Evolutionary conservation across 1,139 yeast genomes (phyloP), one percentile per base, ranked within the genome.

Genomic region (Zygoascus meyerae): DNA sequence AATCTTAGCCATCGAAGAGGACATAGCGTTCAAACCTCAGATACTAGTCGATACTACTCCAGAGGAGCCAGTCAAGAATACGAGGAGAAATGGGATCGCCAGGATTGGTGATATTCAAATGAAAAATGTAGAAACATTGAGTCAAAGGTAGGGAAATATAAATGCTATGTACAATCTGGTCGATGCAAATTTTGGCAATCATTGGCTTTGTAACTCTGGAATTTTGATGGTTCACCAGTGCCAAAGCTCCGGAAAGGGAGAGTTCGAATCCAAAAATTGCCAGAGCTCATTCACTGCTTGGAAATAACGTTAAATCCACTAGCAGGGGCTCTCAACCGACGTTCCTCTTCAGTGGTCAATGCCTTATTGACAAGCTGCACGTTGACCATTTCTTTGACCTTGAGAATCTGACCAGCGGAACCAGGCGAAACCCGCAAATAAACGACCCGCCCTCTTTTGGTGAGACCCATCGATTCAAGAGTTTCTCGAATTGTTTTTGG

Each of bases 331-430:
- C 64, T 50, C 35, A 63, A 50, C 16, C 46, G 51, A 21, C 64
- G 55, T 51, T 75, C 64, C 47, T 61, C 59, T 32, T 56, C 56
- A 15, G 49, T 48, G 2, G 56, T 52, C 30, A 63, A 55, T 14
- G 58, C 52, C 34, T 72, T 68, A 40, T 81, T 81, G 7, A 84
- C 82, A 38, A 89, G 71, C 57, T 89, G 94, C 29, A 92, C 94
- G 49, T 77, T 77, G n/a, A 92, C 92, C 48, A 92, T 72, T 65
- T 92, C 97, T 66, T 92, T 92, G 47, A 92, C 86, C 51, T 77
- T 73, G 43, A 87, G 79, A 50, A 92, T 75, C 70, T 83, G 82
- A 63, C 95, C 95, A 5, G 97, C 97, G 49, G 84, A 77, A 34
- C 83, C 77, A 16, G 94, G 89, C 18, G 83, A 75, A 9, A 86